These are phyloP conservation scores for Conringia planisiliqua DNA, from an alignment of 345 rosid genomes.

Conservation along the genomic window DNA sequence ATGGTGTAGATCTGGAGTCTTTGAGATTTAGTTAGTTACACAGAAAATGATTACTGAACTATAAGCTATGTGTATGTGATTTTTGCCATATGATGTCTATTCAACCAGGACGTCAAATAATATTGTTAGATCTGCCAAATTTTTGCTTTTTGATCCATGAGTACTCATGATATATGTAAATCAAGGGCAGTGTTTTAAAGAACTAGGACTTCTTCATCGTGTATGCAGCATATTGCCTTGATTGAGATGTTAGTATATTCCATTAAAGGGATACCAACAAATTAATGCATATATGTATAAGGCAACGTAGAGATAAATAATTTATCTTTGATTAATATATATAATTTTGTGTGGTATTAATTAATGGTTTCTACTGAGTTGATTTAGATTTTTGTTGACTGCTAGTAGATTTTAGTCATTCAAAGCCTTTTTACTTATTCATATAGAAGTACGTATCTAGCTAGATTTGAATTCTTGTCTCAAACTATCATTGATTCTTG, in stretches of 20 bases:
- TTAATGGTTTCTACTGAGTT: too few relatives aligned
- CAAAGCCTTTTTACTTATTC: neutral
- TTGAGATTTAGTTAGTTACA: neutral
- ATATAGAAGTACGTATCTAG: neutral
- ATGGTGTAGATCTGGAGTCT: neutral
- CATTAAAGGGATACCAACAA: too few relatives aligned
- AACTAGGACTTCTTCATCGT: neutral
- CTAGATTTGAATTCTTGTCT: too few relatives aligned
- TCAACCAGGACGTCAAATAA: neutral
- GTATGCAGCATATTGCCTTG: neutral
- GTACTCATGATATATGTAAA: neutral
- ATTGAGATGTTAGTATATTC: too few relatives aligned
- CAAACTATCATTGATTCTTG: neutral
- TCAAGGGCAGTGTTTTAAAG: neutral
- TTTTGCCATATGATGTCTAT: neutral
- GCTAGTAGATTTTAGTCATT: too few relatives aligned
- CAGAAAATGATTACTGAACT: neutral
- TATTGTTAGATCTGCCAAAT: neutral
- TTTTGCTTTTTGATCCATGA: neutral
- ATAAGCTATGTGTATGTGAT: neutral
- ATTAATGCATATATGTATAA: too few relatives aligned
- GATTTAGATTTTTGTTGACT: too few relatives aligned
- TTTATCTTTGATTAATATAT: too few relatives aligned
- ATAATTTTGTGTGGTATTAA: too few relatives aligned
- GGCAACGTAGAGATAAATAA: too few relatives aligned